These are phyloP conservation scores for Brassica juncea DNA, from an alignment of 345 rosid species.

Conservation along the genomic window DNA sequence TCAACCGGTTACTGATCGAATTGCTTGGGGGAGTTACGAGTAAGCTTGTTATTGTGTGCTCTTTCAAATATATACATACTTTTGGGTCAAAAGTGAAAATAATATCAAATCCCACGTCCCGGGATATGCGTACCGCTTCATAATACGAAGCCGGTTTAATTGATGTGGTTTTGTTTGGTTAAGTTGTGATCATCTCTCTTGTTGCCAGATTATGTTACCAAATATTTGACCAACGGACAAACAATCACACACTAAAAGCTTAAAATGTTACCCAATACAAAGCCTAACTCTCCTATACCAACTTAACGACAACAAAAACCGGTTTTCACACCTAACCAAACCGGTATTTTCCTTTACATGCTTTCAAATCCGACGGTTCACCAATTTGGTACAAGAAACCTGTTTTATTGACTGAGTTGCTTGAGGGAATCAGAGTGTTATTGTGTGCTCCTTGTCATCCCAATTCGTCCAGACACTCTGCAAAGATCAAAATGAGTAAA, in stretches of 20 bases:
- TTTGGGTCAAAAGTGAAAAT: too few species aligned
- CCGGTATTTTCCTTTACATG: neutral
- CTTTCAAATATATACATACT: too few species aligned
- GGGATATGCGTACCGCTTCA: too few species aligned
- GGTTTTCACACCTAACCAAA: slow-evolving; percentile 30
- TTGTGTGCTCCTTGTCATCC: slow-evolving; percentile 80
- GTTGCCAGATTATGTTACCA: neutral
- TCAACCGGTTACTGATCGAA: neutral
- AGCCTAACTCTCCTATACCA: slow-evolving; percentile 28
- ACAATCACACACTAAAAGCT: slow-evolving; percentile 14
- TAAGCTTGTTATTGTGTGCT: slow-evolving; percentile 19
- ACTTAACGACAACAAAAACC: slow-evolving; percentile 33
- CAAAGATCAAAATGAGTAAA: too few species aligned
- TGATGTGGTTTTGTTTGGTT: too few species aligned
- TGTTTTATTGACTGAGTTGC: neutral
- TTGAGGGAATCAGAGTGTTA: slow-evolving; percentile 39
- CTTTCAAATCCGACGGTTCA: neutral
- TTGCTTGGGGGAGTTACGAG: neutral
- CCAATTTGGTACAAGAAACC: neutral
- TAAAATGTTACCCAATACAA: neutral
- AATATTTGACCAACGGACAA: neutral
- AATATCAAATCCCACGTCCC: too few species aligned
- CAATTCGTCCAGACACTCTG: too few species aligned
- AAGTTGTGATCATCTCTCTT: too few species aligned
- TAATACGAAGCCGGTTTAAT: too few species aligned